phyloP scores from a whole-genome alignment of 106 monocot species.

The Acorus gramineus region DNA sequence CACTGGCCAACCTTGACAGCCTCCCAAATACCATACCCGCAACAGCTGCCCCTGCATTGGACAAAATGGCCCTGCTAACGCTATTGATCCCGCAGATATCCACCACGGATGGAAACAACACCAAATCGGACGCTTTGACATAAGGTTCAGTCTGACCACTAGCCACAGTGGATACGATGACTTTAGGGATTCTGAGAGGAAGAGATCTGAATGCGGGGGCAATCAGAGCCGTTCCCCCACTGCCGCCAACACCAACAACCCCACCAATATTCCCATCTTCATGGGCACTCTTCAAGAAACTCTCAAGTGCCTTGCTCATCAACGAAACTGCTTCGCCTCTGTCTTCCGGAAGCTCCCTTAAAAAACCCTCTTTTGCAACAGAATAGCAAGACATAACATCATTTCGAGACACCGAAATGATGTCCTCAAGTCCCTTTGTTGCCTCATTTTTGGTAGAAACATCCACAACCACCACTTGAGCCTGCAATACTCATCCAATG shows the following conservation, averaged over 20 bases:
- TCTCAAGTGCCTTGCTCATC: slow-evolving; percentile 53
- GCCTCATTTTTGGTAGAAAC: slow-evolving; percentile 48
- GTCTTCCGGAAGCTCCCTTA: slow-evolving; percentile 51
- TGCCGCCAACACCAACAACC: slow-evolving; percentile 76
- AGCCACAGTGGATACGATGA: slow-evolving; percentile 88
- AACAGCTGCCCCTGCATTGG: slow-evolving; percentile 72
- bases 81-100: slow-evolving; percentile 80
- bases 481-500: slow-evolving; percentile 21
- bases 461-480: slow-evolving; percentile 66
- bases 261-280: slow-evolving; percentile 38
- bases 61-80: slow-evolving; percentile 56
- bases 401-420: slow-evolving; percentile 41
- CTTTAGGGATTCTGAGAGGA: slow-evolving; percentile 76
- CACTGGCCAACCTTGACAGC: slow-evolving; percentile 15
- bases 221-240: slow-evolving; percentile 75
- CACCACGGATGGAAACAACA: slow-evolving; percentile 70
- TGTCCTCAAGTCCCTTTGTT: slow-evolving; percentile 17
- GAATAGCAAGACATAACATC: slow-evolving; percentile 36
- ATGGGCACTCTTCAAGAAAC: slow-evolving; percentile 39
- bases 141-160: slow-evolving; percentile 83
- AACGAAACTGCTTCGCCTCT: slow-evolving; percentile 63
- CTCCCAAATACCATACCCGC: slow-evolving; percentile 70
- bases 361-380: slow-evolving; percentile 11
- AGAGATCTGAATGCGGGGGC: slow-evolving; percentile 75
- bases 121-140: slow-evolving; percentile 68